Base-by-base conservation (phyloP, 1,284 basidiomycete genomes). In the Papiliotrema flavescens region DNA sequence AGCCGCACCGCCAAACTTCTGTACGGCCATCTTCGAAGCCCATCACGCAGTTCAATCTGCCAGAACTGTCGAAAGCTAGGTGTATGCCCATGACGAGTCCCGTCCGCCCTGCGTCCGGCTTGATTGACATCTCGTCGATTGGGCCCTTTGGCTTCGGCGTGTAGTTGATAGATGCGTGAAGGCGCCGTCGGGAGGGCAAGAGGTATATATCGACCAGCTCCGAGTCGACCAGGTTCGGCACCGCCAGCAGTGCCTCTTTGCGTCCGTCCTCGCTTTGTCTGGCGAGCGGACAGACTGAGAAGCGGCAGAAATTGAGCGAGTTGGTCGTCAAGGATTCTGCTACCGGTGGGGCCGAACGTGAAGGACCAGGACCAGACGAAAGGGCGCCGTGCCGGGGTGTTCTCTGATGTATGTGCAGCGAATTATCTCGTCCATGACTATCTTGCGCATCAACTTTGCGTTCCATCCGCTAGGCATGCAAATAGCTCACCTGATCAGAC, bases 31-130 rank as follows among this genome's bases (percentile, higher is more conserved):
- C 86, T 76, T 96, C 92, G 67, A 89, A 93, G 1, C 83, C 88
- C 28, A 83, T 82, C 0, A 91, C 71, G 0, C 92, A 70, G 6
- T 81, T 79, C 11, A 90, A 75, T 2, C 20, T 48, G 13, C 24
- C 15, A 57, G 1, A 65, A 66, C 8, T 37, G 45, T 79, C 71
- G 13, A 72, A 64, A 17, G 22, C 55, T 1, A 95, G 77, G 62
- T 90, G 87, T 54, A 92, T 73, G 0, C 85, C 83, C 92, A 94
- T 95, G 59, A 92, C 84, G 52, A 93, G 86, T 1, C 91, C 90
- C 85, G 69, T 28, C 11, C 54, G 17, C 19, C 45, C 40, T 14
- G 47, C 51, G 8, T 22, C 51, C 23, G 34, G 40, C 28, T 22
- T 26, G 9, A 34, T 24, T 37, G 37, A 26, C 20, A 8, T 19